These are phyloP conservation scores for Syzygium jambos DNA, from an alignment of 345 rosid species.

Conservation along the genomic window DNA sequence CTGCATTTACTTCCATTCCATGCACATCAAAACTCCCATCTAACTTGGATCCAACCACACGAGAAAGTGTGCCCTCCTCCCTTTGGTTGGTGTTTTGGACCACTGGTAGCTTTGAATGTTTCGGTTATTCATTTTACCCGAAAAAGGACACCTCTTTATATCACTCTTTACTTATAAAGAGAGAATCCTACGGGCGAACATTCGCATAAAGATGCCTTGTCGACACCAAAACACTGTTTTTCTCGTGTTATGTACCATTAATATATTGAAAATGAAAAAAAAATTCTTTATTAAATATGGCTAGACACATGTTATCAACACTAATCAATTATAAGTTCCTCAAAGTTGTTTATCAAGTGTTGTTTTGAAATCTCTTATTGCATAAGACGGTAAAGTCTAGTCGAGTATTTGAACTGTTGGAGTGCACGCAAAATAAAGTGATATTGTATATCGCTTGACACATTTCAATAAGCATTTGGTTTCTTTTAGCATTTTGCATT, in stretches of 20 bases:
- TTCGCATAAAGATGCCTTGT: background rate
- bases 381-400: background rate
- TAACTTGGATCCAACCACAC: background rate
- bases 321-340: background rate
- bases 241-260: background rate
- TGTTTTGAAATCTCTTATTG: background rate
- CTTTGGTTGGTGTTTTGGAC: background rate
- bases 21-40: background rate
- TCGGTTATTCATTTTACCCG: background rate
- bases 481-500: background rate
- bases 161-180: background rate
- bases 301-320: background rate
- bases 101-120: background rate
- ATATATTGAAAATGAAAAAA: background rate
- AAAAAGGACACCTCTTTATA: background rate
- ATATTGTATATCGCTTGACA: background rate
- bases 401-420: fast-evolving
- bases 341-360: background rate
- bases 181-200: background rate
- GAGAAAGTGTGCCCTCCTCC: background rate
- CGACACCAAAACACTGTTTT: background rate
- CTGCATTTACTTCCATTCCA: background rate
- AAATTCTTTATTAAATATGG: background rate
- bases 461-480: background rate
- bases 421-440: background rate